Conservation (phyloP, 2,329 filamentous ascomycete genomes). For the Paecilomyces niveus region DNA sequence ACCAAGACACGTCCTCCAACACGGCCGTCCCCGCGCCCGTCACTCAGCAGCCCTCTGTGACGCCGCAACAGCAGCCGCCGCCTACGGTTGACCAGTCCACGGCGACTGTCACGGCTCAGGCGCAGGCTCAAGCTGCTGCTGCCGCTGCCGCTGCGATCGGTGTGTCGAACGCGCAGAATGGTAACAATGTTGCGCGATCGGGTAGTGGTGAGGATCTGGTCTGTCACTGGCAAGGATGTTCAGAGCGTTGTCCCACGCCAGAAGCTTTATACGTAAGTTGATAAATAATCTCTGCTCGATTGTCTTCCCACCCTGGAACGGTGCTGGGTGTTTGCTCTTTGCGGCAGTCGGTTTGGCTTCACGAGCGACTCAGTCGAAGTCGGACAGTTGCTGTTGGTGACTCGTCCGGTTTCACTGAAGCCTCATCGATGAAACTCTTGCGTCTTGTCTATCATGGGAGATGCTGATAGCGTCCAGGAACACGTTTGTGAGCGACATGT, state of each 20-base stretch:
- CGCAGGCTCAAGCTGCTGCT: conserved; percentile 17
- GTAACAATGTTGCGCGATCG: conserved; percentile 11
- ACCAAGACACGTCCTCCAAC: conserved; percentile 22
- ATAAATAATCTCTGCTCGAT: neutral
- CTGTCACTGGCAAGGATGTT: conserved; percentile 58
- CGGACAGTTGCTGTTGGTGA: neutral
- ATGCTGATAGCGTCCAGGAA: conserved; percentile 52
- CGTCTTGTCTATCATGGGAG: neutral
- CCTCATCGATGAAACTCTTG: neutral
- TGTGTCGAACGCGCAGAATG: conserved; percentile 20
- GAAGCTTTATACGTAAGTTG: conserved; percentile 55
- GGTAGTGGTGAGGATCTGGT: conserved; percentile 31
- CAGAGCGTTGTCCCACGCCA: conserved; percentile 51
- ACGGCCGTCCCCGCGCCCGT: conserved; percentile 16
- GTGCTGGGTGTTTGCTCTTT: neutral
- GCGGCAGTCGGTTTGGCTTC: neutral
- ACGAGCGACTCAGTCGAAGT: neutral
- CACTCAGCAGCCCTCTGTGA: conserved; percentile 10
- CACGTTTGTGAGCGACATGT: conserved; percentile 98
- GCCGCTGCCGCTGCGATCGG: conserved; percentile 31
- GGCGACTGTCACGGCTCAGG: neutral
- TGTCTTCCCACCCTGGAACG: neutral
- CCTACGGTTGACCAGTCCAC: conserved; percentile 3
- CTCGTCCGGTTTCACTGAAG: neutral
- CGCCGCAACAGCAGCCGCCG: conserved; percentile 5